Conservation (phyloP, 495 filamentous ascomycete genomes). For the Aspergillus coremiiformis region DNA sequence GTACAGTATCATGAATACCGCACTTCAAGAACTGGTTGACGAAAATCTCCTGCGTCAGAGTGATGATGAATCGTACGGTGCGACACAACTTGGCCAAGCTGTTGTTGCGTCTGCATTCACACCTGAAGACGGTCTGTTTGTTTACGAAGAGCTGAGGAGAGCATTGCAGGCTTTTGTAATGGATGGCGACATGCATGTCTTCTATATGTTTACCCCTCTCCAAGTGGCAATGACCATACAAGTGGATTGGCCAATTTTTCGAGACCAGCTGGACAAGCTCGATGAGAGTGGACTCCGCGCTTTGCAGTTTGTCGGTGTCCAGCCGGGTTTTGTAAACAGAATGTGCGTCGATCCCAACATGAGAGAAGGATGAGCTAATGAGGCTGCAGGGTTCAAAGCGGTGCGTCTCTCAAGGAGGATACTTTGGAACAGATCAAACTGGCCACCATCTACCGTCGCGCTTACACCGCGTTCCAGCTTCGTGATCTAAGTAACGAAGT, state of each 20-base stretch:
- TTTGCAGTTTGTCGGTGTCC: slow-evolving; percentile 61
- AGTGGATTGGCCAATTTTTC: slow-evolving; percentile 68
- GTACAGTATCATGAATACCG: slow-evolving; percentile 47
- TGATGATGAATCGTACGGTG: slow-evolving; percentile 47
- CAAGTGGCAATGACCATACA: slow-evolving; percentile 37
- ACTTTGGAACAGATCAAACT: slow-evolving; percentile 52
- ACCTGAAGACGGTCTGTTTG: slow-evolving; percentile 70
- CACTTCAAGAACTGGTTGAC: slow-evolving; percentile 45
- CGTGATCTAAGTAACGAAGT: slow-evolving; percentile 75
- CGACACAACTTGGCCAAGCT: slow-evolving; percentile 62
- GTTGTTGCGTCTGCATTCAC: slow-evolving; percentile 66
- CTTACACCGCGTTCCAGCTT: slow-evolving; percentile 73
- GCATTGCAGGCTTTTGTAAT: slow-evolving; percentile 71
- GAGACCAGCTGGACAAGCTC: slow-evolving; percentile 59
- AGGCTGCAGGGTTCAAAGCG: slow-evolving; percentile 57
- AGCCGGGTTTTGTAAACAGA: slow-evolving; percentile 60
- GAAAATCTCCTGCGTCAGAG: slow-evolving; percentile 26
- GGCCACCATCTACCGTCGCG: slow-evolving; percentile 63
- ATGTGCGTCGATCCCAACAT: slow-evolving; percentile 44
- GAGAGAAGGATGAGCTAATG: slow-evolving; percentile 19
- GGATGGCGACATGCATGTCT: slow-evolving; percentile 78
- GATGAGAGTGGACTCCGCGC: slow-evolving; percentile 67
- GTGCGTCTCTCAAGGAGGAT: slow-evolving; percentile 53
- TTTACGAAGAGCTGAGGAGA: slow-evolving; percentile 59
- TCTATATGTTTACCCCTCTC: slow-evolving; percentile 75